Evolutionary conservation across 2,329 filamentous ascomycete genomes (phyloP), one percentile per base, ranked within the genome.

Genomic region (Exophiala sp.): DNA sequence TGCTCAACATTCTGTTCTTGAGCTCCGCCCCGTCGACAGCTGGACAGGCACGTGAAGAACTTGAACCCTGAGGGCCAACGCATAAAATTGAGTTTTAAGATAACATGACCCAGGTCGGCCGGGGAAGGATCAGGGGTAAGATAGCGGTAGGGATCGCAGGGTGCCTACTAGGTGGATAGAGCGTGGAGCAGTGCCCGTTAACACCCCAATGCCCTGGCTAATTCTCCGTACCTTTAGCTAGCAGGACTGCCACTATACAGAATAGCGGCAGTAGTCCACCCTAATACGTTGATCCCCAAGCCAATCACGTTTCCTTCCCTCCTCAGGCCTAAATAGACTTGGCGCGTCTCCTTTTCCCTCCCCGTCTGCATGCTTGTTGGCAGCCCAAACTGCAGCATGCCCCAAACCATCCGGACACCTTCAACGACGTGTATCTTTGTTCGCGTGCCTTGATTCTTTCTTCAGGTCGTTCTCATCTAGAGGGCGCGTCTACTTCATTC

Each of bases 111-210:
- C 19, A 23, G 39, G 11, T 16, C 34, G 34, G 18, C 34, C 45
- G 43, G 52, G 52, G 52, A 45, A 48, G 52, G 49, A 48, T 51
- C 52, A 55, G 52, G 52, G 52, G 52, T 51, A 52, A 34, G 9
- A 43, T 22, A 16, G 3, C 29, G 3, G 40, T 32, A 23, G 19
- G 5, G 8, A n/a, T n/a, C 24, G 38, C 19, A 27, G 6, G 19
- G 24, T 7, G 16, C 10, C 9, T 23, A 10, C n/a, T 41, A 21
- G 23, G 38, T n/a, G 29, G 29, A 32, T 32, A n/a, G 29, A 32
- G 29, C 29, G 29, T 32, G 29, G 29, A 32, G 29, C 29, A 32
- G 29, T 13, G 7, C 3, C 7, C 29, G 29, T 32, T 13, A 32
- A 32, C 29, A 14, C 5, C 21, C 38, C 19, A 23, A 27, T 8